Base-by-base conservation (phyloP, 2,329 filamentous ascomycete species). In the Penicillium sp. region DNA sequence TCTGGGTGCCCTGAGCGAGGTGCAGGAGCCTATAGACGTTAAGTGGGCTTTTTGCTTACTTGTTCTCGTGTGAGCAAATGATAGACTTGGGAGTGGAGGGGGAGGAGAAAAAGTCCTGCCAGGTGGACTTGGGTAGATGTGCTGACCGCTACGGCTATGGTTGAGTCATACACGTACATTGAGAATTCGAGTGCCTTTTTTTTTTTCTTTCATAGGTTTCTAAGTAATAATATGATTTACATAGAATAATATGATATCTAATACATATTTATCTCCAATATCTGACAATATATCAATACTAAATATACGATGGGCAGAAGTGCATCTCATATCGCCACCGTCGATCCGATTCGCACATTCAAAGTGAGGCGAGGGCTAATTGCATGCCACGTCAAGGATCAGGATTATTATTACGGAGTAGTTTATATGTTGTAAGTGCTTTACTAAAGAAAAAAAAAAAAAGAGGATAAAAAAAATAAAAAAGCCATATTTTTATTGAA, bases 131-230 rank as follows among this genome's bases (percentile, higher is more conserved):
- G 35, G 49, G 61, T 50, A 57, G 58, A 41, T 35, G 50, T 63
- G 52, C 61, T 67, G 65, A 67, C 65, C 65, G 65, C 65, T 23
- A 27, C 31, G 21, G 41, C 6, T 36, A 19, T 33, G 23, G 23
- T 52, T 52, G 49, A 52, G 49, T 52, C 49, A 52, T 44, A n/a
- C 31, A 35, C 19, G 29, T 35, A 35, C 8, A 19, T 47, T 23
- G 13, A 33, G 21, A 33, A 21, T 45, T 31, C 10, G 27, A 5
- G 9, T 31, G 29, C 27, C 8, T 29, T 29, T 29, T 12, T 31
- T 31, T 31, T 31, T 6, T 15, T 13, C 6, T 12, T 5, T 4
- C 12, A 13, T 33, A 6, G 5, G 5, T 33, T 15, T 33, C 12
- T 15, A 33, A 33, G 31, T 33, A 33, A 33, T 33, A 33, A 33